These are phyloP conservation scores for Beauveria australis DNA, from an alignment of 2,329 filamentous ascomycete species.

Conservation along the genomic window DNA sequence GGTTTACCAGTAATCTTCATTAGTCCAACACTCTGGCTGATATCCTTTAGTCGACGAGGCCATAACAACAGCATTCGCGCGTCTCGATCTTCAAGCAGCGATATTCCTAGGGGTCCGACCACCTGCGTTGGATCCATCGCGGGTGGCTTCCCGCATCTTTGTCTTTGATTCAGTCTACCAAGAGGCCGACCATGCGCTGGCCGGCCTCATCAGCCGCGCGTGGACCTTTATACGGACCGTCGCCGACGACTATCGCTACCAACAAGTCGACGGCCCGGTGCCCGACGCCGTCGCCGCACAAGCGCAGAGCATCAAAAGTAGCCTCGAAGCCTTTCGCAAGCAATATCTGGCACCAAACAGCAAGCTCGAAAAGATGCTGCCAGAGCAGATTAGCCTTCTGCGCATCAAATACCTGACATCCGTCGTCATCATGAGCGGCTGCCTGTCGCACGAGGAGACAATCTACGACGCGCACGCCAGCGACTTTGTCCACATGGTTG, in stretches of 20 bases:
- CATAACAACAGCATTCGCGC: constrained; percentile 11
- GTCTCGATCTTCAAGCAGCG: constrained; percentile 12
- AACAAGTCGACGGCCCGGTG: background rate
- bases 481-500: constrained; percentile 12
- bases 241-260: constrained; percentile 11
- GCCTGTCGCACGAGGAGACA: constrained; percentile 12
- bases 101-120: constrained; percentile 11
- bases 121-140: constrained; percentile 6
- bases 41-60: constrained; percentile 10
- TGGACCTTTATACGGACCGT: constrained; percentile 11
- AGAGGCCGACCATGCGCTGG: constrained; percentile 9
- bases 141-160: constrained; percentile 5
- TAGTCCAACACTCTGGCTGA: too few relatives aligned
- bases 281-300: constrained; percentile 7
- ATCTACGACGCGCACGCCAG: constrained; percentile 9
- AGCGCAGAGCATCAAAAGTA: constrained; percentile 5
- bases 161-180: constrained; percentile 10
- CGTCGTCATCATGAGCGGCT: constrained; percentile 9
- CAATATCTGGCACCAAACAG: background rate
- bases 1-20: background rate
- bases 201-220: constrained; percentile 4
- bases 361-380: constrained; percentile 4
- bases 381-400: constrained; percentile 8
- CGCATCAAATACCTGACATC: constrained; percentile 12
- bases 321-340: constrained; percentile 8